These are phyloP conservation scores for Lolium multiflorum DNA, from an alignment of 176 grass and related monocot genomes.

Conservation along the genomic window DNA sequence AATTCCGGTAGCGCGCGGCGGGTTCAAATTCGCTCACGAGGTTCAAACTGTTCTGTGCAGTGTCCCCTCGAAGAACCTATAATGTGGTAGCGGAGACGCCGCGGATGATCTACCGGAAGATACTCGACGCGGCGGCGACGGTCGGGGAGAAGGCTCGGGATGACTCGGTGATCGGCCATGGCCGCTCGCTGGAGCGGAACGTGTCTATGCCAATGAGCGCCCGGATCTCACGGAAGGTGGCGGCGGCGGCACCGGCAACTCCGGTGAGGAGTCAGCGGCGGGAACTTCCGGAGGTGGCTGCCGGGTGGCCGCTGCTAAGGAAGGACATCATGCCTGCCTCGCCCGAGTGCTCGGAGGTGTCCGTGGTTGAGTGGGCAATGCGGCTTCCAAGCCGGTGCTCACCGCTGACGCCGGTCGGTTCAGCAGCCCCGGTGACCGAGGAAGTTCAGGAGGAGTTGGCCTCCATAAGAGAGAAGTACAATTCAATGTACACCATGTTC, in stretches of 20 bases:
- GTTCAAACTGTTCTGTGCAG: neutral
- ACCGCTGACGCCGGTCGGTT: neutral
- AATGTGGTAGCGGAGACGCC: slow-evolving; percentile 47
- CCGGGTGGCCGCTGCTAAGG: slow-evolving; percentile 71
- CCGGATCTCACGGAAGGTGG: slow-evolving; percentile 15
- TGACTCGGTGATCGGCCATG: slow-evolving; percentile 30
- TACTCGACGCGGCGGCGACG: slow-evolving; percentile 30
- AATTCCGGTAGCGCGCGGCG: neutral
- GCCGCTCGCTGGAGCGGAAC: neutral
- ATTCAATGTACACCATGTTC: slow-evolving; percentile 68
- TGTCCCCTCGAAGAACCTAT: slow-evolving; percentile 7
- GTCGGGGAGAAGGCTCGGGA: slow-evolving; percentile 36
- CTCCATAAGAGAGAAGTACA: slow-evolving; percentile 64
- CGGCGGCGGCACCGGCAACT: slow-evolving; percentile 6
- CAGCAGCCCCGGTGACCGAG: neutral
- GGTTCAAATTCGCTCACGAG: neutral
- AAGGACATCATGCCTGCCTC: slow-evolving; percentile 30
- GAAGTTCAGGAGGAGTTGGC: slow-evolving; percentile 47
- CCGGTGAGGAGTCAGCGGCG: neutral
- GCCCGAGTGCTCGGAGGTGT: slow-evolving; percentile 52
- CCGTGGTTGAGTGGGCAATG: slow-evolving; percentile 93
- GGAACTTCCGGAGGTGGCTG: slow-evolving; percentile 36
- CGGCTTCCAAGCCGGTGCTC: slow-evolving; percentile 67
- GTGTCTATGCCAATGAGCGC: slow-evolving; percentile 34
- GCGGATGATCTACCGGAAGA: slow-evolving; percentile 52